A percentile compares a stretch with the other conserved stretches of the same genome.
Evolutionary conservation across 1,139 yeast genomes (phyloP).

Genomic region (Nadsonia commutata): DNA sequence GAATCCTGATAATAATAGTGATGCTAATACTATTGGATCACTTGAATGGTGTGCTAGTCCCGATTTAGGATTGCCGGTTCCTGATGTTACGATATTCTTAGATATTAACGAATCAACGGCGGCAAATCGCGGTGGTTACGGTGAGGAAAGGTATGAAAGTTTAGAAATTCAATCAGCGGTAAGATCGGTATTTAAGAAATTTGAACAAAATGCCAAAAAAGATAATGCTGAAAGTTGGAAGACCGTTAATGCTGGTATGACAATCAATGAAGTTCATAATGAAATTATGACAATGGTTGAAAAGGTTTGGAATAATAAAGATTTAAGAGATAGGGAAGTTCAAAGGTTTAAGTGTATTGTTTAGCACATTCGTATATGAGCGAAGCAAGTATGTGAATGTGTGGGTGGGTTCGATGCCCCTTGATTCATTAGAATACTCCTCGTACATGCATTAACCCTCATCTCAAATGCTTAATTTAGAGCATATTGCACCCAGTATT

Average conservation of each 20-base stretch:
- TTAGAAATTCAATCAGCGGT: constrained; percentile 60
- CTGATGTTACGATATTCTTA: constrained; percentile 71
- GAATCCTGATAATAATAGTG: constrained; percentile 16
- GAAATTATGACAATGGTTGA: constrained; percentile 14
- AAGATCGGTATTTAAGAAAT: constrained; percentile 37
- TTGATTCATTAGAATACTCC: no score
- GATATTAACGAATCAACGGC: constrained; percentile 41
- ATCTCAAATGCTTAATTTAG: no score
- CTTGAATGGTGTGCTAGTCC: constrained; percentile 66
- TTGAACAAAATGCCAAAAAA: constrained; percentile 22
- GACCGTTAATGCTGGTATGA: constrained; percentile 40
- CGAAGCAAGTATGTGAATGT: no score
- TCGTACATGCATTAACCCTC: no score
- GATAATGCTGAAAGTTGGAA: constrained; percentile 23
- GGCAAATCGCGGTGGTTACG: constrained; percentile 62
- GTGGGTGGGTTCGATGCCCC: no score
- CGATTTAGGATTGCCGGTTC: constrained; percentile 74
- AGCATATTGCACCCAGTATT: no score
- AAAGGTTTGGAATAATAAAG: background rate
- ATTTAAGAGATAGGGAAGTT: background rate
- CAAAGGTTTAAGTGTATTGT: background rate
- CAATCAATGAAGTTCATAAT: constrained; percentile 39
- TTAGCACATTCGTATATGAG: no score
- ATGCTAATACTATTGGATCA: background rate
- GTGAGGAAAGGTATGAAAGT: constrained; percentile 81